These are phyloP conservation scores for Lecanicillium sp. DNA, from an alignment of 2,329 filamentous ascomycete species.

Conservation along the genomic window DNA sequence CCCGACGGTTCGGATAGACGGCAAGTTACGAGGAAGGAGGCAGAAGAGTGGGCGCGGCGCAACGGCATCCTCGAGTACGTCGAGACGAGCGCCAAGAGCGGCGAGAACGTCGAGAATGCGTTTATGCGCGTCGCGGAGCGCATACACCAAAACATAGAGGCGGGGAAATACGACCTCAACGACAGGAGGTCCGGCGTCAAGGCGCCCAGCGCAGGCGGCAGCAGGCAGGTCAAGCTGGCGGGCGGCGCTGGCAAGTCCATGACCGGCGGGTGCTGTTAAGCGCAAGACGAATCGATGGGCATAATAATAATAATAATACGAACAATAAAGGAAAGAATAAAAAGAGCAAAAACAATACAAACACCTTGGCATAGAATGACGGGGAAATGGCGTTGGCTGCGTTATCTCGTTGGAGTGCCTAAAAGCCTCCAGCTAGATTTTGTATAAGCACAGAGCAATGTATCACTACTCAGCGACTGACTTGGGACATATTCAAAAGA, in stretches of 20 bases:
- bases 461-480: background rate
- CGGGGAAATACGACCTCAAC: slow-evolving; percentile 89
- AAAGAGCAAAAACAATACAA: too few species aligned
- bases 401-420: too few species aligned
- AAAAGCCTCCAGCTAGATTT: too few species aligned
- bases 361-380: too few species aligned
- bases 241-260: slow-evolving; percentile 32
- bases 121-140: slow-evolving; percentile 91
- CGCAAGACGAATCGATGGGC: background rate
- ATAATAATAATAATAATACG: too few species aligned
- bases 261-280: slow-evolving; percentile 44
- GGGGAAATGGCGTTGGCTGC: too few species aligned
- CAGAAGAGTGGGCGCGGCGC: slow-evolving; percentile 77
- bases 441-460: slow-evolving; percentile 3
- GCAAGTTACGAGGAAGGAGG: slow-evolving; percentile 76
- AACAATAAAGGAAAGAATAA: too few species aligned
- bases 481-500: background rate
- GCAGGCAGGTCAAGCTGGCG: slow-evolving; percentile 41
- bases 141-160: slow-evolving; percentile 96
- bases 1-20: slow-evolving; percentile 51
- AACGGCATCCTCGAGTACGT: slow-evolving; percentile 92
- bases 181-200: slow-evolving; percentile 91
- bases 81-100: slow-evolving; percentile 93
- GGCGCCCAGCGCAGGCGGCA: slow-evolving; percentile 48
- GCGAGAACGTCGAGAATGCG: slow-evolving; percentile 86